Evolutionary conservation across 768 basidiomycete genomes (phyloP), one percentile per base, ranked within the genome.

Genomic region (Lactarius indigo): DNA sequence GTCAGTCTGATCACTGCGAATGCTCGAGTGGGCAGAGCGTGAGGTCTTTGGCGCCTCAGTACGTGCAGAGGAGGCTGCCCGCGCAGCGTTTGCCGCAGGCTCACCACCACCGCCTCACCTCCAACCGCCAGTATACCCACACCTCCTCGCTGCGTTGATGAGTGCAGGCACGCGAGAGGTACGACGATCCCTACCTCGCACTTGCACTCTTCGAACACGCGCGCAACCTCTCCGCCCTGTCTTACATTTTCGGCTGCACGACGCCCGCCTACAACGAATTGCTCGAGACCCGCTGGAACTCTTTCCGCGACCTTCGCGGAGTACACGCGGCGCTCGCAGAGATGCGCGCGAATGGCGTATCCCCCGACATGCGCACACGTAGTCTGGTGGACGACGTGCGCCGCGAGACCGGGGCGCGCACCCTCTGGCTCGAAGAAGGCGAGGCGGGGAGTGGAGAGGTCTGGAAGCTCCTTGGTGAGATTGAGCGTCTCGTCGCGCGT

Each of bases 241-340:
- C 90, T 5, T 98, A 92, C 75, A 89, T 96, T 35, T 88, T 89
- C 72, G 96, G 95, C 2, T 98, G 96, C 76, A 90, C 92, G 12
- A 91, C 94, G 0, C 82, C 82, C 12, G 90, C 89, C 0, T 97
- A 96, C 77, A 94, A 95, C 75, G 93, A 96, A 74, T 82, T 95
- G 23, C 84, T 98, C 31, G 81, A 85, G 72, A 93, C 91, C n/a
- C 85, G 86, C 23, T 98, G 96, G 96, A 77, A 79, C 9, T 85
- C 82, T 63, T 92, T 96, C 79, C 84, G 85, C n/a, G 93, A 96
- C 77, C 77, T 95, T 41, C 81, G 83, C 56, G 91, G 90, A 31
- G 87, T 94, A 0, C 84, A 84, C 61, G 82, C 84, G 23, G 85
- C 88, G 6, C 76, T 96, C 20, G 83, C 87, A 65, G 94, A 96